Base-by-base conservation (phyloP, 305 asterid species). In the Coffea humblotiana region DNA sequence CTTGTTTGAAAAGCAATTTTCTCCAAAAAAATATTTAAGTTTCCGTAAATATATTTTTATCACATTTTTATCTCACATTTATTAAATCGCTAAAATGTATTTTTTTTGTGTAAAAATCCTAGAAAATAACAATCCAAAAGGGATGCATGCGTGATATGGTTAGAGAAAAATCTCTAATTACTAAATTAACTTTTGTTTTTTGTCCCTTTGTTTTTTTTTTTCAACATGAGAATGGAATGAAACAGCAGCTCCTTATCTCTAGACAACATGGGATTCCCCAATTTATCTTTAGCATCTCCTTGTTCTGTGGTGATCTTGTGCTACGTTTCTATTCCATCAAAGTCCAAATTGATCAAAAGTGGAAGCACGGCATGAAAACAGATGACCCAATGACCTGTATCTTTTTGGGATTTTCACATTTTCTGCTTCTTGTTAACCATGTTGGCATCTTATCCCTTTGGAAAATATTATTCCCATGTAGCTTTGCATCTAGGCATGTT, bases 401-500 rank as follows among this genome's bases (percentile, higher is more conserved):
- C 65, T 29, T 54, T 15, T 43, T n/a, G 5, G 35, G 49, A 37
- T 35, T 52, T 21, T 37, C 32, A 54, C 47, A 54, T 32, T 75
- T 40, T 19, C 6, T 75, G 27, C 52, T 35, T 9, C 52, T 40
- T 21, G 27, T 29, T 72, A 11, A 12, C 69, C 52, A 35, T 21
- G 37, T 21, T 76, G 61, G 77, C 37, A 70, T 78, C 77, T 54
- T 78, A 71, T 70, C 48, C 68, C 13, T n/a, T 40, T 16, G 3
- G 43, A 49, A 27, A 32, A 29, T n/a, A 77, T 23, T 40, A 77
- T 77, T 10, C 37, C 56, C 68, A 52, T 47, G n/a, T 1, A 77
- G 66, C 74, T 65, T 71, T 63, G 80, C 81, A 71, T 76, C 77
- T 37, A 21, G 23, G 63, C 78, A 81, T 71, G 84, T 81, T 77